Evolutionary conservation across 805 yeast genomes (phyloP).

Genomic region (Saccharomycopsis fodiens): DNA sequence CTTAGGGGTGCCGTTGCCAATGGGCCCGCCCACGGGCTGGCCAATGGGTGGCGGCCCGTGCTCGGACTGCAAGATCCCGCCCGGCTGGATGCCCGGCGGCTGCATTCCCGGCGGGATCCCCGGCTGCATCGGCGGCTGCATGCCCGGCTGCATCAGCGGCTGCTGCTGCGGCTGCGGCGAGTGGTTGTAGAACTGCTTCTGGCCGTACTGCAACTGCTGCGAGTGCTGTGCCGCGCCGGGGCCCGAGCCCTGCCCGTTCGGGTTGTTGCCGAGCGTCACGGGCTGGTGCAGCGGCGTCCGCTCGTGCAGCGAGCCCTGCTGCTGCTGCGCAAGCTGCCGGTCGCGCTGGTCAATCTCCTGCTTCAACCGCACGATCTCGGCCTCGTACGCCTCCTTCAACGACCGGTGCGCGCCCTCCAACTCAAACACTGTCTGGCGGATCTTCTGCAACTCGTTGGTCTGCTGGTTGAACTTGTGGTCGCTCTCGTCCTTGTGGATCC

Average conservation of each 20-base stretch:
- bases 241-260: slow-evolving; percentile 10
- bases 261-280: slow-evolving; percentile 15
- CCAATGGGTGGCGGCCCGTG: slow-evolving; percentile 1
- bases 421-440: slow-evolving; percentile 89
- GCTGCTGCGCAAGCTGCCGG: slow-evolving; percentile 43
- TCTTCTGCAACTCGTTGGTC: slow-evolving; percentile 86
- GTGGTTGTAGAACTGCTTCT: slow-evolving; percentile 15
- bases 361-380: slow-evolving; percentile 79
- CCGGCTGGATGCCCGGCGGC: slow-evolving; percentile 18
- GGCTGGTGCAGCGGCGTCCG: slow-evolving; percentile 9
- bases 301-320: slow-evolving; percentile 27
- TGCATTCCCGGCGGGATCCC: slow-evolving; percentile 18
- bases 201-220: slow-evolving; percentile 24
- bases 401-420: slow-evolving; percentile 90
- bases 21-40: neutral
- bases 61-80: slow-evolving; percentile 13
- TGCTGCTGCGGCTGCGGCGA: neutral
- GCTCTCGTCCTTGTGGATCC: slow-evolving; percentile 87
- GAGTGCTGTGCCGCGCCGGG: slow-evolving; percentile 19
- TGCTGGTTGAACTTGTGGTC: slow-evolving; percentile 89
- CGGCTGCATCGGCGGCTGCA: slow-evolving; percentile 9
- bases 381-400: slow-evolving; percentile 93
- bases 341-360: slow-evolving; percentile 79
- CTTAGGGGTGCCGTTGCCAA: slow-evolving; percentile 19
- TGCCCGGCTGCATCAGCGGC: slow-evolving; percentile 20